Base-by-base conservation (phyloP, 2,329 filamentous ascomycete species). In the Hortaea sp. region DNA sequence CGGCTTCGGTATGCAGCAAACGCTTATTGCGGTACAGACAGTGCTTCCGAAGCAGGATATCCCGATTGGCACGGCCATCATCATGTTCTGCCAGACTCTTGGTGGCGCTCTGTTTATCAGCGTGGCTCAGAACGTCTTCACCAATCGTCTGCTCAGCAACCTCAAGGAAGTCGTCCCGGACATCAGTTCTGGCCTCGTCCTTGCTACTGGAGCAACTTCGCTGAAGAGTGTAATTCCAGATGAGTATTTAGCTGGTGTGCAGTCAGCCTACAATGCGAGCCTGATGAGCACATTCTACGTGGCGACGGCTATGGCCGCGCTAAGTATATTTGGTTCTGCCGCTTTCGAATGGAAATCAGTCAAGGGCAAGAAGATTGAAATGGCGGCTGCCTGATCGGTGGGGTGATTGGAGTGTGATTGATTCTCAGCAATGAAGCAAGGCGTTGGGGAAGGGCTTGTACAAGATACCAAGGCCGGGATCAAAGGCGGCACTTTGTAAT, bases 301-400 rank as follows among this genome's bases (percentile, higher is more conserved):
- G 6, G 74, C 71, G 1, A 66, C 82, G 6, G 73, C 75, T 1
- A 66, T 81, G 57, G 69, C 72, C 0, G 68, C 68, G 6, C 46
- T 81, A 6, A 73, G 71, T 4, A 68, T 83, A 10, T 34, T 82
- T 6, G 81, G 77, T 0, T 69, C 73, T 0, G 55, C 71, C 1
- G 65, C 68, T 5, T 73, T 85, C 53, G 76, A 85, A 65, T 85
- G 80, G 80, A 75, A 70, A 60, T 80, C 69, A 52, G 79, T 85
- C 57, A 85, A 84, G 69, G 61, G 61, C 27, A 63, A 63, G 55
- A 66, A 69, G 53, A 64, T 71, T 42, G 61, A 66, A 53, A 60
- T 62, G 59, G 55, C 52, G 27, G 58, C 56, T 37, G 62, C 58
- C 7, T 63, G 28, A 52, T 39, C 5, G 13, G 3, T 20, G 20